Percentiles rank a stretch among this genome's conserved stretches.
phyloP scores from a whole-genome alignment of 257 asterid species.

The Solanum appendiculatum region DNA sequence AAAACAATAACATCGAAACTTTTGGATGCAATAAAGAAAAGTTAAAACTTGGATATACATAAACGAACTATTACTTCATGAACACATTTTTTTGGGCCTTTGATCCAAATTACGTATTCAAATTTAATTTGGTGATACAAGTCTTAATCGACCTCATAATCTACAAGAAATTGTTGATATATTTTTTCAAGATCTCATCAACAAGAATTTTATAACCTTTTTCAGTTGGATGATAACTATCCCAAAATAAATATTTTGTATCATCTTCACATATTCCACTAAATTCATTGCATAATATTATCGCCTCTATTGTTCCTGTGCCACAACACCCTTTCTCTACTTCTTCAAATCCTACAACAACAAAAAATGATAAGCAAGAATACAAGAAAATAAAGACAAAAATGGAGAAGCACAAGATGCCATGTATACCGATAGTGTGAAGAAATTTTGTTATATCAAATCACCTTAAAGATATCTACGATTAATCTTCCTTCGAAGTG shows the following conservation, averaged over 20 bases:
- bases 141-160: background rate
- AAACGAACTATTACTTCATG: background rate
- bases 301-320: slow-evolving; percentile 14
- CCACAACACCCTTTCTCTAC: slow-evolving; percentile 33
- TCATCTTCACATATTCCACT: slow-evolving; percentile 6
- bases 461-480: too few relatives aligned
- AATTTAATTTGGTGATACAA: background rate
- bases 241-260: slow-evolving; percentile 24
- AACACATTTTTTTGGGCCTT: background rate
- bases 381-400: background rate
- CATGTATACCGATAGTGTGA: too few relatives aligned
- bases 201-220: slow-evolving; percentile 16
- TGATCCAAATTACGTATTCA: background rate
- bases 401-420: background rate
- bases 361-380: background rate
- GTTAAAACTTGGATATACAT: background rate
- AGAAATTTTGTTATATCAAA: too few relatives aligned
- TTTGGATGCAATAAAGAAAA: too few relatives aligned
- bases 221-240: slow-evolving; percentile 31
- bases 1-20: too few relatives aligned
- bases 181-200: background rate
- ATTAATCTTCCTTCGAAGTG: too few relatives aligned
- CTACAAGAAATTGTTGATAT: background rate
- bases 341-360: slow-evolving; percentile 22
- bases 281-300: slow-evolving; percentile 10